Percentiles rank a stretch among this genome's conserved stretches.
These are phyloP conservation scores for Xerocomus tenax DNA, from an alignment of 1,284 basidiomycete genomes.

Conservation along the genomic window DNA sequence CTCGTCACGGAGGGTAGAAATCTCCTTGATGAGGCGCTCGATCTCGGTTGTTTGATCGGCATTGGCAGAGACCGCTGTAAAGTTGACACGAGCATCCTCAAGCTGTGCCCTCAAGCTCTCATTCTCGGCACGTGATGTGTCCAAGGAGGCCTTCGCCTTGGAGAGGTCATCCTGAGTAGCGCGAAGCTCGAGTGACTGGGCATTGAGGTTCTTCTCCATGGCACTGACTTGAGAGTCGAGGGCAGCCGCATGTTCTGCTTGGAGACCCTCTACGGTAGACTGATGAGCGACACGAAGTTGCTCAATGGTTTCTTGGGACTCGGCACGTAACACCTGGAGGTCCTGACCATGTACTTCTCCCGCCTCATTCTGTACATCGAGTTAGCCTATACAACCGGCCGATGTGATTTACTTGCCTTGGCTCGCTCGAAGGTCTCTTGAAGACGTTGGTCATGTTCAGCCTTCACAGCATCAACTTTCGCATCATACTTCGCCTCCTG, in stretches of 20 bases:
- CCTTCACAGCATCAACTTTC: conserved; percentile 58
- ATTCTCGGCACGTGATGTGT: conserved; percentile 46
- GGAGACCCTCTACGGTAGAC: conserved; percentile 49
- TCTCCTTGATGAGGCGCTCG: conserved; percentile 47
- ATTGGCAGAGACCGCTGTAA: conserved; percentile 34
- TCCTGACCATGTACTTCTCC: conserved; percentile 59
- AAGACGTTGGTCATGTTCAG: conserved; percentile 56
- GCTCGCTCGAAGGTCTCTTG: conserved; percentile 67
- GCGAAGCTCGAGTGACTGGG: conserved; percentile 60
- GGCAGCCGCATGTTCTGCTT: conserved; percentile 50
- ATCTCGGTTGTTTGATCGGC: conserved; percentile 48
- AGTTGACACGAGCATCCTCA: conserved; percentile 47
- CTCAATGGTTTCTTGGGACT: conserved; percentile 56
- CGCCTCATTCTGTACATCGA: conserved; percentile 50
- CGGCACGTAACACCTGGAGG: conserved; percentile 56
- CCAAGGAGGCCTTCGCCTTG: conserved; percentile 58
- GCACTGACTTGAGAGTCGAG: conserved; percentile 50
- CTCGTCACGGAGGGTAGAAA: conserved; percentile 40
- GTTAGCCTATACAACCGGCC: conserved; percentile 3
- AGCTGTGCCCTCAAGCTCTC: conserved; percentile 52
- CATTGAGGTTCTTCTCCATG: conserved; percentile 58
- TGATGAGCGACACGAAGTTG: conserved; percentile 59
- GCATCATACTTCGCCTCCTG: conserved; percentile 61
- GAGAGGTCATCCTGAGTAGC: conserved; percentile 73
- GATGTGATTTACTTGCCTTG: conserved; percentile 44